Evolutionary conservation across 805 yeast genomes (phyloP), one percentile per base, ranked within the genome.

Genomic region (Teunomyces panamensis): DNA sequence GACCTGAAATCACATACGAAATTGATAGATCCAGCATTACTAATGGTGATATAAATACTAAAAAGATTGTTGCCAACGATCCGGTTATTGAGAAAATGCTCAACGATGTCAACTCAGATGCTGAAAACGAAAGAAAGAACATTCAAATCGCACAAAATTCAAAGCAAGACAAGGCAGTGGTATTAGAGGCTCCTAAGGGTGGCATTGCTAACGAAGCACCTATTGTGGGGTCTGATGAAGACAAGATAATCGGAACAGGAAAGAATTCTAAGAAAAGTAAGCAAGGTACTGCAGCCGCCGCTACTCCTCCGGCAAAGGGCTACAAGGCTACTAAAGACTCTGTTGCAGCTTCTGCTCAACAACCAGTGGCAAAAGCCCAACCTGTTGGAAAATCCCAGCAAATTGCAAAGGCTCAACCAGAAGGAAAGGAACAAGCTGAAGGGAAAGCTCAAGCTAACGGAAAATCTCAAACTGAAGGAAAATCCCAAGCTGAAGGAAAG

Each of bases 191-290:
- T 3, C 78, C 78, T 9, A 71, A 69, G 54, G 78, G 78, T 10
- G 78, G 78, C 2, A 60, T 71, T 48, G 78, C 76, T 34, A 73
- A 73, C 55, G 78, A 73, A 53, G 77, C 69, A 1, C 70, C 71
- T 14, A 48, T 71, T 1, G 78, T 73, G 1, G 77, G 77, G 6
- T 68, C 60, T 43, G 72, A 71, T 50, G 74, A 67, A 47, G 73
- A 65, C 27, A 44, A 53, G 47, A 42, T 59, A 13, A 52, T 59
- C 13, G 65, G 64, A 9, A 52, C 57, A 2, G 61, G 56, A 7
- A 59, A 58, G 33, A 51, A 48, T 32, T 28, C 49, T 27, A 45
- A 28, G 36, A 39, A 26, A 17, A 11, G 10, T 14, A 24, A 24
- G 5, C 9, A 8, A 6, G 30, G 8, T 32, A 26, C 17, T 10